Evolutionary conservation across 176 grass and related monocot species (phyloP), one percentile per base, ranked within the genome.

Genomic region (Avena sativa): DNA sequence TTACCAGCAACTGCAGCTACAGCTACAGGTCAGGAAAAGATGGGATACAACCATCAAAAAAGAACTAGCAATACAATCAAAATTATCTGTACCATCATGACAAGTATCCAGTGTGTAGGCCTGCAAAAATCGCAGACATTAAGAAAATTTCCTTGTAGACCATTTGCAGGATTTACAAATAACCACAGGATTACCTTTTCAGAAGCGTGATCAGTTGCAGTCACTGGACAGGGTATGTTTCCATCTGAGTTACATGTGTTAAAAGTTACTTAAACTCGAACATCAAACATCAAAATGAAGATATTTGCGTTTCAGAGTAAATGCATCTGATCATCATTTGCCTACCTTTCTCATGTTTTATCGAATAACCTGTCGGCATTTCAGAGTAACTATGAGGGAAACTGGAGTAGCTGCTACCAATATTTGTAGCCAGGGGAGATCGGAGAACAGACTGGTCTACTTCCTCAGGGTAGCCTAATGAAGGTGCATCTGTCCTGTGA

Each of bases 311-410:
- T 44, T 56, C 69, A 43, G 64, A 71, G 61, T 43, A 81, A 76
- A 86, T 44, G 74, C 12, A 38, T 71, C 61, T 8, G 60, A 21
- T 4, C 6, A 28, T 32, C 75, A 76, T 81, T 85, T 64, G 53
- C 21, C 34, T 70, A 82, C 90, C 90, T 90, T 90, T 85, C 65
- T 81, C 66, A 46, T 43, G 73, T 68, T 83, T 62, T 77, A 25
- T 80, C 49, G 78, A 88, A 81, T 40, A 87, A 89, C 67, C 89
- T 79, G 56, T 68, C 78, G 84, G 76, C 71, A 94, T 83, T 26
- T 87, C 78, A 30, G 49, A 85, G 79, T 88, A 94, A 67, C 84
- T 87, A 58, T 73, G 72, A 64, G 84, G 87, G 20, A 89, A 87
- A 55, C 65, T 51, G 73, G 87, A 85, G 73, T 68, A 91, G 75